These are phyloP conservation scores for Quercus mongolica DNA, from an alignment of 306 rosid species.

Conservation along the genomic window DNA sequence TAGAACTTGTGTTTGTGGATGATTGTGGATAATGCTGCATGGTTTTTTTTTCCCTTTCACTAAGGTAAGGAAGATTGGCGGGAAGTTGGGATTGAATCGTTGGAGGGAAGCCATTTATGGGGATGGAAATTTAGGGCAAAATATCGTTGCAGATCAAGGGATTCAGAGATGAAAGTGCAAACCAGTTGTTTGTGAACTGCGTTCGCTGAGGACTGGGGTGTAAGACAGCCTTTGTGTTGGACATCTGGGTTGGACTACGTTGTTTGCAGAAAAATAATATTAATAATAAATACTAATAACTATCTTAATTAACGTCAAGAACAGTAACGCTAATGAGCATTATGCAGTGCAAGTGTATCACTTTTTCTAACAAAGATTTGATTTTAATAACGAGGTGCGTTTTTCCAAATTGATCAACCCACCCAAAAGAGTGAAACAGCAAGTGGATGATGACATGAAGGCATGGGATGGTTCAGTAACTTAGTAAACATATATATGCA, in stretches of 20 bases:
- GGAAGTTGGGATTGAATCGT: not conserved
- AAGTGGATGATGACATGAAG: too few relatives aligned
- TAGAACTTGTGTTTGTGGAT: not conserved
- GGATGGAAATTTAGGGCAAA: not conserved
- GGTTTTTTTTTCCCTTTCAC: not conserved
- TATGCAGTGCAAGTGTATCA: not conserved
- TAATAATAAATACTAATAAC: not conserved
- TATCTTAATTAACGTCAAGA: conserved; percentile 21
- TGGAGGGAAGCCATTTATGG: conserved; percentile 51
- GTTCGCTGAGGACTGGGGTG: conserved; percentile 27
- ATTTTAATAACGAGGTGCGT: conserved; percentile 8
- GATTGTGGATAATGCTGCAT: conserved; percentile 35
- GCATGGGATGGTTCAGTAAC: too few relatives aligned
- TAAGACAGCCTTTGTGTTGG: conserved; percentile 47
- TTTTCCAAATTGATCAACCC: too few relatives aligned
- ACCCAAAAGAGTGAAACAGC: too few relatives aligned
- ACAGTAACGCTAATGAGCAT: conserved; percentile 5
- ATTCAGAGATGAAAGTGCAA: conserved; percentile 30
- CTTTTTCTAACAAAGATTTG: conserved; percentile 32
- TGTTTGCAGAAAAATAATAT: conserved; percentile 18
- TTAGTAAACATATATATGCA: too few relatives aligned
- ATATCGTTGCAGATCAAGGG: not conserved
- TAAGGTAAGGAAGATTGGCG: not conserved
- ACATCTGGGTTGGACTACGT: conserved; percentile 40
- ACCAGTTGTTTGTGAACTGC: conserved; percentile 58